These are phyloP conservation scores for Penicillium pulvis DNA, from an alignment of 495 filamentous ascomycete genomes.

Conservation along the genomic window DNA sequence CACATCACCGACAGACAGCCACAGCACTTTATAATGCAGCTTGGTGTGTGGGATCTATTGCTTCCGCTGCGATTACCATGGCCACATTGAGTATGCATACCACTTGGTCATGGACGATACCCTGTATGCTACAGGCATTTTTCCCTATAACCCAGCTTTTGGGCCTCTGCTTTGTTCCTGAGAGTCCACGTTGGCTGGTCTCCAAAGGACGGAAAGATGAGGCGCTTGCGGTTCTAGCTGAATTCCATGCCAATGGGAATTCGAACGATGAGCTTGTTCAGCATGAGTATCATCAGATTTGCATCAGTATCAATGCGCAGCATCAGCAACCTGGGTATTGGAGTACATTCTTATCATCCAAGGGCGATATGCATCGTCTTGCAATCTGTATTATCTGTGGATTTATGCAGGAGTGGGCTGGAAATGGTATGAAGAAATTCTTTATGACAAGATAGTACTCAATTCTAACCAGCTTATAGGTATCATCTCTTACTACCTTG, in stretches of 20 bases:
- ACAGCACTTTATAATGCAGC: constrained; percentile 28
- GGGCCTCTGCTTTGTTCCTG: constrained; percentile 21
- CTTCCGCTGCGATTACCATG: constrained; percentile 21
- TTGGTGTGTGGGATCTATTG: constrained; percentile 26
- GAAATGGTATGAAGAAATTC: constrained; percentile 50
- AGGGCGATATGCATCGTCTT: constrained; percentile 66
- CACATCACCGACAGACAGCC: constrained; percentile 28
- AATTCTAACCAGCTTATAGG: constrained; percentile 17
- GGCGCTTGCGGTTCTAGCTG: constrained; percentile 38
- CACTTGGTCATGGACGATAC: constrained; percentile 28
- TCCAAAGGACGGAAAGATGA: constrained; percentile 39
- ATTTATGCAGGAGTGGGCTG: constrained; percentile 62
- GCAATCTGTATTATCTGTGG: constrained; percentile 59
- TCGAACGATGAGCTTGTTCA: constrained; percentile 30
- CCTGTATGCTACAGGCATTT: constrained; percentile 25
- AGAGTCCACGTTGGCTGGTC: constrained; percentile 43
- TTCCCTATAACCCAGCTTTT: constrained; percentile 22
- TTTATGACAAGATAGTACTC: background rate
- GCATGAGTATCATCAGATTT: constrained; percentile 38
- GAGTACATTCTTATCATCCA: constrained; percentile 60
- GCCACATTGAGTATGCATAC: constrained; percentile 19
- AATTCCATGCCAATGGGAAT: constrained; percentile 39
- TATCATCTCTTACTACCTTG: constrained; percentile 64
- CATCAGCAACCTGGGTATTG: constrained; percentile 22
- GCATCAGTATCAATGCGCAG: constrained; percentile 52